Base-by-base conservation (phyloP, 106 monocot species). In the Dioscorea dumetorum region DNA sequence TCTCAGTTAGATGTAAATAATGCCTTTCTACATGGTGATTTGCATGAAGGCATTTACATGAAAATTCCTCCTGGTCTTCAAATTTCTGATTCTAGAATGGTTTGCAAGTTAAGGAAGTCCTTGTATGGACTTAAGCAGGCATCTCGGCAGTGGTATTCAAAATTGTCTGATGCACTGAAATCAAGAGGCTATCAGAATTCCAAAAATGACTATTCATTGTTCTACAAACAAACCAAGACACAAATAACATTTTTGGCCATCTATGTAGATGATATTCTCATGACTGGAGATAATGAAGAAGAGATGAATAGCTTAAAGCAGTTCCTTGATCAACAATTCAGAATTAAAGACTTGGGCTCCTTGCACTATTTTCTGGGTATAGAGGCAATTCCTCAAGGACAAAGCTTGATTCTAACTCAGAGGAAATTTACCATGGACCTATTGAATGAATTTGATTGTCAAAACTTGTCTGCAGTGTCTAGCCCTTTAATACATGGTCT, bases 51-150 rank as follows among this genome's bases (percentile, higher is more conserved):
- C 18, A 16, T 70, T 15, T 70, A 61, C 35, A 67, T 67, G 49
- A 67, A 4, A 20, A 2, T 14, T 15, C 60, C 70, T 15, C 60
- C 14, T 5, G 60, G 70, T 4, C 48, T 23, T 60, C 2, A 19
- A 8, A 2, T 4, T 4, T 9, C 49, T 21, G 49, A 22, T 41
- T 7, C 41, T 20, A 2, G 3, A 2, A 5, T 3, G 2, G 70
- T 70, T 17, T 70, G 70, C 24, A 11, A 1, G 2, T 14, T 70
- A 2, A 17, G 48, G 9, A 69, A 69, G n/a, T 57, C 33, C 2
- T 12, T 69, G 0, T 69, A 69, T 70, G 70, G 60, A 2, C 24
- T 70, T 5, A 70, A 57, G 50, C 67, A 67, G 15, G 51, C 49
- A 8, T 67, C 67, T 0, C 0, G 51, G 13, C 49, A 67, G 3